Base-by-base conservation (phyloP, 352 stramenopile genomes). In the Pythium aquatile region DNA sequence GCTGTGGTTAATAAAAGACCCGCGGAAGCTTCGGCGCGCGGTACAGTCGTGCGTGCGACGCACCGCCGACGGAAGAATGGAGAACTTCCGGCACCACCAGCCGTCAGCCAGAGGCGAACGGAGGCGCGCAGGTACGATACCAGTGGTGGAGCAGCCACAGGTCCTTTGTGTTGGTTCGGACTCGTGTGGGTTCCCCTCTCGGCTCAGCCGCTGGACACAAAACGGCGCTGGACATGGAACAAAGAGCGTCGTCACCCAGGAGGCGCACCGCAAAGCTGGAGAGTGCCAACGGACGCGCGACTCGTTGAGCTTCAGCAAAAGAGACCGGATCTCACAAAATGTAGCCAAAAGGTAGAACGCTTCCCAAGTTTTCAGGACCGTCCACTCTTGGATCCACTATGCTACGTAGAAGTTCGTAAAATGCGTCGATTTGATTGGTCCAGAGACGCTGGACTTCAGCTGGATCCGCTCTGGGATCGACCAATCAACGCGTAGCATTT, bases 11-110 rank as follows among this genome's bases (percentile, higher is more conserved):
- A 61, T 61, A 44, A 61, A 52, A 33, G 17, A 16, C 53, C 10
- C 57, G 44, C 17, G 58, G 58, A 65, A 65, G 48, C 48, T 65
- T 65, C 58, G 14, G 20, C 48, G 58, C 53, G 46, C 28, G 24
- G 9, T 39, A 39, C 24, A 16, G 39, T 47, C 39, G 39, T 47
- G 39, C 17, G 39, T 46, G 37, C 58, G 47, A 65, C 28, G 58
- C 16, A 53, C 39, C 49, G 47, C 24, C 14, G 48, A 58, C 48
- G 33, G 58, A 54, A 39, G 58, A 65, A 58, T 65, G 58, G 46
- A 26, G 46, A 33, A 11, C 55, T 44, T 62, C 55, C 28, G 8
- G 57, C 46, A 39, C 32, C 37, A 28, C 35, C 13, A 42, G 35
- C 35, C 35, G 35, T 35, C 32, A 16, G 11, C 35, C 8, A 16